These are phyloP conservation scores for Exophiala sideris DNA, from an alignment of 2,329 filamentous ascomycete genomes.

Conservation along the genomic window DNA sequence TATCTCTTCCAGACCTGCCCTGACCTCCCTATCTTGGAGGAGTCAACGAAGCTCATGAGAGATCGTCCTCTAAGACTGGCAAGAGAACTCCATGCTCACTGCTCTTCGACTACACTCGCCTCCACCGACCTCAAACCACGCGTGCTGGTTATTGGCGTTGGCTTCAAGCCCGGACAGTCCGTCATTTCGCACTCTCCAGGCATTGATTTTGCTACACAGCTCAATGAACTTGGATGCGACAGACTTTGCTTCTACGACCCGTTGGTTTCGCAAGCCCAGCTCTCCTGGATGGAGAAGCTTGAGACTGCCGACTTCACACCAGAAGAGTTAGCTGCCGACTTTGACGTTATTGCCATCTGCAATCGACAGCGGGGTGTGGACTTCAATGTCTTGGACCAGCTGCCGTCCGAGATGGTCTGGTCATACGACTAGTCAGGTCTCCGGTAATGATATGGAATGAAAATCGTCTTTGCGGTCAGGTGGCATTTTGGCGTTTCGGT, in stretches of 20 bases:
- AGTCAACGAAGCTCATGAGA: constrained; percentile 19
- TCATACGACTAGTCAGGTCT: constrained; percentile 1
- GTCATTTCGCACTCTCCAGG: constrained; percentile 19
- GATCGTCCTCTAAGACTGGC: constrained; percentile 13
- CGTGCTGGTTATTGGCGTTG: constrained; percentile 20
- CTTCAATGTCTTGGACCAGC: constrained; percentile 2
- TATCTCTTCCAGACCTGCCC: constrained; percentile 20
- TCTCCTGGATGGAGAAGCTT: constrained; percentile 21
- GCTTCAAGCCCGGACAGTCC: constrained; percentile 25
- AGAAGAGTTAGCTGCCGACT: constrained; percentile 33
- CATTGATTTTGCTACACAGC: constrained; percentile 12
- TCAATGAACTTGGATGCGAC: constrained; percentile 7
- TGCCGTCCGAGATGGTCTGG: constrained; percentile 11
- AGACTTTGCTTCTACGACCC: constrained; percentile 17
- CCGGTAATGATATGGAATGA: too few relatives aligned
- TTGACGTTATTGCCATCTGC: constrained; percentile 47
- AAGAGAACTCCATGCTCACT: constrained; percentile 6
- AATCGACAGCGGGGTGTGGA: constrained; percentile 11
- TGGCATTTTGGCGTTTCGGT: too few relatives aligned
- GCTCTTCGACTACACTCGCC: not conserved
- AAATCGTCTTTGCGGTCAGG: too few relatives aligned
- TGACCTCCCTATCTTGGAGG: constrained; percentile 10
- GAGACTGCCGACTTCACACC: constrained; percentile 11
- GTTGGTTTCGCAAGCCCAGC: constrained; percentile 3
- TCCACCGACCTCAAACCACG: constrained; percentile 6